A percentile compares a stretch with the other conserved stretches of the same genome.
These are phyloP conservation scores for Kregervanrija fluxuum DNA, from an alignment of 805 yeast species.

Conservation along the genomic window DNA sequence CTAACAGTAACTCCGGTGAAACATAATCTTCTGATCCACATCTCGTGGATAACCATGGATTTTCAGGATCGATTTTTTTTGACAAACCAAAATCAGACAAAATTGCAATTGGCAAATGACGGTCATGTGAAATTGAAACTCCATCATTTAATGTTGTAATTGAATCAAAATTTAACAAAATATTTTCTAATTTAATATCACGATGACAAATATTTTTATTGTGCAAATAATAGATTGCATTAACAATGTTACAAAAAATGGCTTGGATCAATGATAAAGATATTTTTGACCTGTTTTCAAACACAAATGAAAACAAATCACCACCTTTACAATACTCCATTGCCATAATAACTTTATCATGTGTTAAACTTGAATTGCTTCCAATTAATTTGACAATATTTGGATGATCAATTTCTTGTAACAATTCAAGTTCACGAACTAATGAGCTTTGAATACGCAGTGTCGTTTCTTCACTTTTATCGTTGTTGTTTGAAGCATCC, in stretches of 20 bases:
- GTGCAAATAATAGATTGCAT: slow-evolving; percentile 72
- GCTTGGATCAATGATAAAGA: slow-evolving; percentile 46
- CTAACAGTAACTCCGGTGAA: slow-evolving; percentile 88
- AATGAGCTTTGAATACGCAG: slow-evolving; percentile 54
- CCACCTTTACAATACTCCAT: slow-evolving; percentile 82
- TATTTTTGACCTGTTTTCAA: slow-evolving; percentile 35
- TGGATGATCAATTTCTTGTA: slow-evolving; percentile 56
- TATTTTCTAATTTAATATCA: slow-evolving; percentile 85
- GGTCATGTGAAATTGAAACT: background rate
- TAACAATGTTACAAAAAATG: slow-evolving; percentile 61
- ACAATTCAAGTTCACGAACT: slow-evolving; percentile 66
- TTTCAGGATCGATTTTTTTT: slow-evolving; percentile 50
- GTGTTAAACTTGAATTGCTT: background rate
- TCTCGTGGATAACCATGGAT: slow-evolving; percentile 69
- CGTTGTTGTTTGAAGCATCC: slow-evolving; percentile 21
- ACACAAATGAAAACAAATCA: slow-evolving; percentile 63
- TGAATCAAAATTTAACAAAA: slow-evolving; percentile 38
- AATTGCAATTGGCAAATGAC: slow-evolving; percentile 34
- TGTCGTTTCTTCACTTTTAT: slow-evolving; percentile 32
- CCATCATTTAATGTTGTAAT: slow-evolving; percentile 23
- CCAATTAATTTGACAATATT: slow-evolving; percentile 60
- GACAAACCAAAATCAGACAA: slow-evolving; percentile 89
- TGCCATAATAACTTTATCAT: slow-evolving; percentile 36
- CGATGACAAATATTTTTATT: slow-evolving; percentile 67
- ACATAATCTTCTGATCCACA: slow-evolving; percentile 98